phyloP scores from a whole-genome alignment of 2,329 filamentous ascomycete genomes.

The Cytospora paraplurivora region DNA sequence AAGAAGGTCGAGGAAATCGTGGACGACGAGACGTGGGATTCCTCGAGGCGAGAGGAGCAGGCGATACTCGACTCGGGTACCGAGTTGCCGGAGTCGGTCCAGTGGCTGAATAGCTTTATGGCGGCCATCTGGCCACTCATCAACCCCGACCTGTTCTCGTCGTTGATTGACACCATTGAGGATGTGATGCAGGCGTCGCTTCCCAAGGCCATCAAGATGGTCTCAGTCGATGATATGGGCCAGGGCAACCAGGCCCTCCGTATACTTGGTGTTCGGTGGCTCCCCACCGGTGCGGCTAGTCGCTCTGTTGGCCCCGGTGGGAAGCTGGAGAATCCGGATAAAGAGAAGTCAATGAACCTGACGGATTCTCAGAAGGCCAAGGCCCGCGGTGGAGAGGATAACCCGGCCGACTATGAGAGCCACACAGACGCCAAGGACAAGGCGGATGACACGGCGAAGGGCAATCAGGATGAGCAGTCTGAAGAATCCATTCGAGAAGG shows the following conservation, averaged over 20 bases:
- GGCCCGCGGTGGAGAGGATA: slow-evolving; percentile 37
- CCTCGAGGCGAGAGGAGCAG: slow-evolving; percentile 57
- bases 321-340: slow-evolving; percentile 49
- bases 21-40: slow-evolving; percentile 71
- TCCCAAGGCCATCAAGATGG: slow-evolving; percentile 70
- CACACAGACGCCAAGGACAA: slow-evolving; percentile 38
- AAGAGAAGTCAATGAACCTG: slow-evolving; percentile 47
- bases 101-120: slow-evolving; percentile 72
- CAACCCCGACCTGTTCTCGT: slow-evolving; percentile 73
- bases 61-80: slow-evolving; percentile 44
- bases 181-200: slow-evolving; percentile 80
- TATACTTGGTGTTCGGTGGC: slow-evolving; percentile 71
- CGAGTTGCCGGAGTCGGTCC: slow-evolving; percentile 64
- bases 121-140: slow-evolving; percentile 72
- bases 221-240: slow-evolving; percentile 73
- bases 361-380: slow-evolving; percentile 43
- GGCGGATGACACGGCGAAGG: slow-evolving; percentile 39
- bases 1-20: slow-evolving; percentile 65
- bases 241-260: slow-evolving; percentile 73
- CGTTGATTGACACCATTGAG: slow-evolving; percentile 70
- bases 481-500: slow-evolving; percentile 51
- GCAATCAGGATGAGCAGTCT: slow-evolving; percentile 41
- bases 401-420: slow-evolving; percentile 37
- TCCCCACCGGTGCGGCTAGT: slow-evolving; percentile 70
- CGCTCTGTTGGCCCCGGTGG: slow-evolving; percentile 62